Evolutionary conservation across 495 filamentous ascomycete species (phyloP), one percentile per base, ranked within the genome.

Genomic region (Neurospora terricola): DNA sequence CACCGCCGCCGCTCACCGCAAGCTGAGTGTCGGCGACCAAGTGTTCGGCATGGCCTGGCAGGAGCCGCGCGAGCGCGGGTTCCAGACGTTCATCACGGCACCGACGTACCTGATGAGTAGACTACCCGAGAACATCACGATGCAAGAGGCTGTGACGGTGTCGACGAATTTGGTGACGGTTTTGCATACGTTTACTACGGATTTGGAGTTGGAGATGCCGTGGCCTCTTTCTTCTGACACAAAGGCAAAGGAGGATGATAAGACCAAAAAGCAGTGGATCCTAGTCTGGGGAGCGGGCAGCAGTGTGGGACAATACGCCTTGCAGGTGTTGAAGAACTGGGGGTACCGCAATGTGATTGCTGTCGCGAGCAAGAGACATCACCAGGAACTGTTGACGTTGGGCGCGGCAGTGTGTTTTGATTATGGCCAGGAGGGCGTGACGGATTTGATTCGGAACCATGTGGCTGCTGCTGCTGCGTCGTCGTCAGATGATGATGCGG

Each of bases 251-350:
- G 48, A 18, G 54, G 27, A 36, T 7, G 3, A 66, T 10, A 45
- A 62, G 37, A 78, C 74, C 0, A 66, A 82, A 7, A 71, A 74
- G 11, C 72, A 77, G 14, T 34, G 54, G 1, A 82, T 90, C 38
- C 74, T 89, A 38, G 80, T 90, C 45, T 89, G 87, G 86, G 87
- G 88, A 11, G 88, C 84, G 2, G 79, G 83, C 6, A 86, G 84
- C 9, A 84, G 83, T 11, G 86, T 88, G 11, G 87, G 88, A 5
- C 79, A 84, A 54, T 85, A 82, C 68, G 78, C 80, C 10, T 72
- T 88, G 11, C 85, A 88, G 72, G 83, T 88, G 36, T 78, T 88
- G 2, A 77, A 77, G 43, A 80, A 82, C 72, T 88, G 85, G 72
- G 86, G 87, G 6, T 88, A 87, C 69, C 74, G 72, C 38, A 82